Evolutionary conservation across 164 flowering plant genomes (phyloP), one percentile per base, ranked within the genome.

Genomic region (Sextonia rubra): DNA sequence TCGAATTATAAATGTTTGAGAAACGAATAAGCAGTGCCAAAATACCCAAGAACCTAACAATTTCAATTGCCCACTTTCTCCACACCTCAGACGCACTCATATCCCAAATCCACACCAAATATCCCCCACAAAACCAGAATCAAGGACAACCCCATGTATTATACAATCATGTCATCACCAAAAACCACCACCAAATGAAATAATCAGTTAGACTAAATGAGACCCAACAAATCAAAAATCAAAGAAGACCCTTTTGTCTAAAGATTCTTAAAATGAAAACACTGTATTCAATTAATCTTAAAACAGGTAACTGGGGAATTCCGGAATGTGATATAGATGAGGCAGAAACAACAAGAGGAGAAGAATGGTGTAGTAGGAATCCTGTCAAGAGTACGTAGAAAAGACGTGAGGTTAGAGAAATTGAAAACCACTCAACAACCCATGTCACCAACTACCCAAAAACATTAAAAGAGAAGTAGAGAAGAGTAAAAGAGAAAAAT

Each of bases 351-450:
- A 32, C 37, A 14, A 17, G 64, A 69, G 66, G 22, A 26, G 12
- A 23, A 61, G 68, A 70, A 62, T 49, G 66, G 76, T 72, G 24
- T 47, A 66, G 60, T 24, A 69, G 60, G 83, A 83, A 81, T 79
- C 78, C 56, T 29, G 71, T 67, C 70, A 78, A 67, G 85, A 75
- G 84, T 84, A 83, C 73, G 85, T 85, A 81, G 20, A 72, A 78
- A 79, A 87, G 77, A 87, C 89, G 83, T 79, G 83, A 82, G 73
- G 80, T 76, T 76, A 72, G 11, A 9, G 22, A 78, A 79, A 81
- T 82, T 77, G 76, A 65, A 78, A 76, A 76, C 76, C 77, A 85
- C 88, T 78, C 86, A 81, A 86, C 83, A 69, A 67, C 79, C 72
- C 68, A 70, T 77, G 72, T 71, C 68, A 74, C 76, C 91, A 88